phyloP scores from a whole-genome alignment of 2,329 filamentous ascomycete species.

The Aspergillus aculeatus region DNA sequence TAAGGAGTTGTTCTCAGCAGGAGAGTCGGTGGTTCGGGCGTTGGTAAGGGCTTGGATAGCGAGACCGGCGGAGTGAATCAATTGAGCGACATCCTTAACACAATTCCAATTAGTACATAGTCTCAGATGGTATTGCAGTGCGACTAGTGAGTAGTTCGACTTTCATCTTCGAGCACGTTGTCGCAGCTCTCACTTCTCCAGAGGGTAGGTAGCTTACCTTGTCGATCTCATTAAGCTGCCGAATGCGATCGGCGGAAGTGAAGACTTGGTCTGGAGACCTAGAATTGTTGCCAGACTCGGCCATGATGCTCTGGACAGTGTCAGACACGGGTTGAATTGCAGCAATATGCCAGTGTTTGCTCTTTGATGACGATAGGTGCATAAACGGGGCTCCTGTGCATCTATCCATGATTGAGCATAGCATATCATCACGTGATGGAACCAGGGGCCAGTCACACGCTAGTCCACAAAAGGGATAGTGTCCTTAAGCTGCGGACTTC shows the following conservation, averaged over 20 bases:
- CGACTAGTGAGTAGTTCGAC: background rate
- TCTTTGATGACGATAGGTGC: background rate
- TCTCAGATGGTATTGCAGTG: background rate
- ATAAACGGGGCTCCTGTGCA: background rate
- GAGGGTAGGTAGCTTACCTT: slow-evolving; percentile 45
- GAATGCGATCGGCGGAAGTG: slow-evolving; percentile 72
- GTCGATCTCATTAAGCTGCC: slow-evolving; percentile 78
- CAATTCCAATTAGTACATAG: background rate
- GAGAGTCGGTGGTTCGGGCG: slow-evolving; percentile 37
- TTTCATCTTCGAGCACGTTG: background rate
- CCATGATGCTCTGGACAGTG: slow-evolving; percentile 19
- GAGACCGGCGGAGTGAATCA: slow-evolving; percentile 60
- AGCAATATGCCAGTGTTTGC: background rate
- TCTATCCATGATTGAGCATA: too few relatives aligned
- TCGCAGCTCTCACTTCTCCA: background rate
- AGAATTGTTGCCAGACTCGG: slow-evolving; percentile 19
- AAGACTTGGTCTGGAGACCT: slow-evolving; percentile 47
- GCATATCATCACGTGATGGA: background rate
- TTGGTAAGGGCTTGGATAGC: slow-evolving; percentile 65
- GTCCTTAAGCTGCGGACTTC: background rate
- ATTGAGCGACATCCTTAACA: slow-evolving; percentile 49
- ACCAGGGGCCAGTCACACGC: background rate
- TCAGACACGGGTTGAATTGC: background rate
- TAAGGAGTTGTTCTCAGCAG: slow-evolving; percentile 42
- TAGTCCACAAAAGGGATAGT: slow-evolving; percentile 6